Percentiles rank a stretch among this genome's conserved stretches.
Evolutionary conservation across 1,284 basidiomycete genomes (phyloP).

Genomic region (Pascua sp.): DNA sequence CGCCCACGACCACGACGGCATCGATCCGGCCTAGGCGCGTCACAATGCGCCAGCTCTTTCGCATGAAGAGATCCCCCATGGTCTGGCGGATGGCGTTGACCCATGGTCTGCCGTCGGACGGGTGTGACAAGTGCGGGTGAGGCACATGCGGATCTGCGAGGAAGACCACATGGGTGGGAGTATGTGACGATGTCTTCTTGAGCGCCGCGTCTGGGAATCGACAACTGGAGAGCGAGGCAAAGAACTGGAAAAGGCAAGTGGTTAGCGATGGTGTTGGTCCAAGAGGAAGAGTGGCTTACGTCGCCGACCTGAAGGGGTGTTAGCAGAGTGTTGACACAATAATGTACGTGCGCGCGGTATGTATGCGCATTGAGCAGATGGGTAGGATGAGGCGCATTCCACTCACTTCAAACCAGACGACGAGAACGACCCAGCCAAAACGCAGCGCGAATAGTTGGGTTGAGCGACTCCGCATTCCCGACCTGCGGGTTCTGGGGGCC

Average conservation of each 20-base stretch:
- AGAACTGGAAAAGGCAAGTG: slow-evolving; percentile 46
- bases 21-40: slow-evolving; percentile 60
- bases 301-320: slow-evolving; percentile 8
- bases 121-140: slow-evolving; percentile 54
- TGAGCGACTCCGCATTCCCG: slow-evolving; percentile 29
- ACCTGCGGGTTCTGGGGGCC: slow-evolving; percentile 14
- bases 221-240: slow-evolving; percentile 46
- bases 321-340: background rate
- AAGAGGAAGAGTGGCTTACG: no score
- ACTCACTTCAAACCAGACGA: slow-evolving; percentile 71
- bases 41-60: slow-evolving; percentile 69
- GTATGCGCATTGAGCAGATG: background rate
- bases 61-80: slow-evolving; percentile 65
- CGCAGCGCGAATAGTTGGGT: slow-evolving; percentile 51
- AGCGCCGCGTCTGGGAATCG: slow-evolving; percentile 45
- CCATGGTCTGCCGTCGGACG: slow-evolving; percentile 41
- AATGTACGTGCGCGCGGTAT: no score
- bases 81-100: slow-evolving; percentile 54
- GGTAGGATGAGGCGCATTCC: no score
- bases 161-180: slow-evolving; percentile 64
- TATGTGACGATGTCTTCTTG: slow-evolving; percentile 8
- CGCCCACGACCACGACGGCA: slow-evolving; percentile 73
- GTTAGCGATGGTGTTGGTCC: slow-evolving; percentile 9
- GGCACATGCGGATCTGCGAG: slow-evolving; percentile 75
- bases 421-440: slow-evolving; percentile 58